Evolutionary conservation across 768 basidiomycete species (phyloP), one percentile per base, ranked within the genome.

Genomic region (Suillus bovinus): DNA sequence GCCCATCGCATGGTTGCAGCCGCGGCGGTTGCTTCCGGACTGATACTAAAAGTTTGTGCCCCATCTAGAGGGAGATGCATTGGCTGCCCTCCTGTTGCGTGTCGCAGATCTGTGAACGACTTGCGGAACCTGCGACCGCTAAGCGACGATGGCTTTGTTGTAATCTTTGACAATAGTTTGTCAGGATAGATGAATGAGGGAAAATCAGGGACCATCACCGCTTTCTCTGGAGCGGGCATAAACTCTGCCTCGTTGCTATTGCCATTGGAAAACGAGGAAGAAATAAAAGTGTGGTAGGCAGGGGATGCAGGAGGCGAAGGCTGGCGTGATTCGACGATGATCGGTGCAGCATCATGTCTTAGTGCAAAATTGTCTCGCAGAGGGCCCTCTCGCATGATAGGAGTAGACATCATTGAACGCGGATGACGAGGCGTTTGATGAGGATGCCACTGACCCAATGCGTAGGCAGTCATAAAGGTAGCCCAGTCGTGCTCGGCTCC

Each of bases 1-100:
- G 93, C 93, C 83, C 87, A 88, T 41, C 93, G 89, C 77, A 95
- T 86, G 1, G 93, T 87, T 0, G 93, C 93, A 1, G 91, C 92
- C 3, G 88, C 79, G 0, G 89, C 84, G 24, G 86, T 84, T 2
- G 84, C 78, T 39, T 90, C 87, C 4, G 83, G 70, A 59, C 80
- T 81, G 61, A 75, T 67, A 22, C 68, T 61, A 38, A 77, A 67
- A 41, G 24, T 61, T 53, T 75, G 75, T 14, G 73, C n/a, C 0
- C 69, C 70, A 50, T 75, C 74, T 44, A 62, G 68, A 65, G 66
- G 71, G 53, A 67, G 70, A 50, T 68, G 70, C 70, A 68, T 69
- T 41, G 61, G 59, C 49, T 61, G 79, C 61, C 42, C 65, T 24
- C 60, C 59, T 3, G 70, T 63, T 3, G 72, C 56, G 27, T 74